These are phyloP conservation scores for Komagataella phaffii DNA, from an alignment of 805 yeast species.

Conservation along the genomic window DNA sequence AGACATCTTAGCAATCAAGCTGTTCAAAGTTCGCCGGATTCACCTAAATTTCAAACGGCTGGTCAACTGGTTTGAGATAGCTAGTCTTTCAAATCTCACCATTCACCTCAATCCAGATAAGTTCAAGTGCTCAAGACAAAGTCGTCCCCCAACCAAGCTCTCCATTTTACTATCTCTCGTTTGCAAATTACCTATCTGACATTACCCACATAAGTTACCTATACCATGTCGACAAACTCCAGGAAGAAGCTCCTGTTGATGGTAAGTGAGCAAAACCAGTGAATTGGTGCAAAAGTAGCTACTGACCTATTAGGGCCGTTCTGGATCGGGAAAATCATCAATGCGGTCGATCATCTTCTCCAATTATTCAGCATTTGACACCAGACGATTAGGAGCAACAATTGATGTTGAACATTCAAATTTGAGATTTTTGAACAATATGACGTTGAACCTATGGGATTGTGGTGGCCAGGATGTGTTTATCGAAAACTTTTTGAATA, in stretches of 20 bases:
- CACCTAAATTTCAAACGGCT: too few species aligned
- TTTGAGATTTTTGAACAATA: constrained; percentile 80
- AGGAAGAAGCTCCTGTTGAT: constrained; percentile 8
- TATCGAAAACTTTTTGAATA: constrained; percentile 69
- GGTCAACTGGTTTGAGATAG: too few species aligned
- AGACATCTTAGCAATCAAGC: too few species aligned
- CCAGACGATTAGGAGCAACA: constrained; percentile 90
- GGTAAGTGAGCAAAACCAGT: constrained; percentile 2
- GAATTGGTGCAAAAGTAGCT: not conserved
- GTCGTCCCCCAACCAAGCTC: not conserved
- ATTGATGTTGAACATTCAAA: constrained; percentile 98
- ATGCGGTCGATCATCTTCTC: constrained; percentile 95
- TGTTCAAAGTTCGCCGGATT: too few species aligned
- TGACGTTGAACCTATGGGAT: constrained; percentile 94
- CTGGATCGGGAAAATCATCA: constrained; percentile 95
- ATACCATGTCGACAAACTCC: constrained; percentile 2
- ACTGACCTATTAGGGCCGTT: constrained; percentile 53
- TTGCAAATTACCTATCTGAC: not conserved
- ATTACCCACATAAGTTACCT: not conserved
- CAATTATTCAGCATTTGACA: constrained; percentile 93
- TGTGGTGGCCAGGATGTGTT: constrained; percentile 97
- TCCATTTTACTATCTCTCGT: not conserved
- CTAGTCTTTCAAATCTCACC: too few species aligned
- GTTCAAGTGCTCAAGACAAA: too few species aligned
- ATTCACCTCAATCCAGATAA: too few species aligned